Conservation (phyloP, 202 grass and related monocot genomes). For the Setaria italica region DNA sequence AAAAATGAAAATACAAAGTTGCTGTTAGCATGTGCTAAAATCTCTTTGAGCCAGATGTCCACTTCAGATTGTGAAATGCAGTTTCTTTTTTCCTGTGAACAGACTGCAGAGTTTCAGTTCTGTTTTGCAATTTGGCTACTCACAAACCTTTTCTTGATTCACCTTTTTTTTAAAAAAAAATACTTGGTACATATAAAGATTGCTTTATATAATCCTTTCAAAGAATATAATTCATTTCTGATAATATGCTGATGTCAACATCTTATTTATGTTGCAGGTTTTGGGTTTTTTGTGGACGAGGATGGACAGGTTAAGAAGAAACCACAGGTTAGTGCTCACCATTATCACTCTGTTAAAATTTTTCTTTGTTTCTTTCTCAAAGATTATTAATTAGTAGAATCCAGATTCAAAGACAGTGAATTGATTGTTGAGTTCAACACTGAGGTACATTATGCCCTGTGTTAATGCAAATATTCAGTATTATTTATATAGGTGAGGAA, state of each 20-base stretch:
- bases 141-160: neutral
- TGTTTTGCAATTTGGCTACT: neutral
- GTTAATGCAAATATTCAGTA: constrained; percentile 11
- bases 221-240: neutral
- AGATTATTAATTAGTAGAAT: neutral
- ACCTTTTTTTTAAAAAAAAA: neutral
- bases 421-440: constrained; percentile 14
- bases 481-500: neutral
- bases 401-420: neutral
- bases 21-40: neutral
- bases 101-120: neutral
- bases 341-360: neutral
- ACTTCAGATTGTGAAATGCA: neutral
- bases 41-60: neutral
- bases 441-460: neutral
- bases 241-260: neutral
- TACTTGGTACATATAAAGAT: neutral
- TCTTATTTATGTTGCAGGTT: constrained; percentile 53
- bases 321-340: constrained; percentile 56
- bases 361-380: neutral
- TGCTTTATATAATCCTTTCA: neutral
- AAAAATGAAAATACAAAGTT: neutral
- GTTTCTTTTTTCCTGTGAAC: neutral
- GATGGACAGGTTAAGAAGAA: constrained; percentile 80
- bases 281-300: constrained; percentile 90